phyloP scores from a whole-genome alignment of 1,284 basidiomycete genomes.

The Fomitopsis palustris region DNA sequence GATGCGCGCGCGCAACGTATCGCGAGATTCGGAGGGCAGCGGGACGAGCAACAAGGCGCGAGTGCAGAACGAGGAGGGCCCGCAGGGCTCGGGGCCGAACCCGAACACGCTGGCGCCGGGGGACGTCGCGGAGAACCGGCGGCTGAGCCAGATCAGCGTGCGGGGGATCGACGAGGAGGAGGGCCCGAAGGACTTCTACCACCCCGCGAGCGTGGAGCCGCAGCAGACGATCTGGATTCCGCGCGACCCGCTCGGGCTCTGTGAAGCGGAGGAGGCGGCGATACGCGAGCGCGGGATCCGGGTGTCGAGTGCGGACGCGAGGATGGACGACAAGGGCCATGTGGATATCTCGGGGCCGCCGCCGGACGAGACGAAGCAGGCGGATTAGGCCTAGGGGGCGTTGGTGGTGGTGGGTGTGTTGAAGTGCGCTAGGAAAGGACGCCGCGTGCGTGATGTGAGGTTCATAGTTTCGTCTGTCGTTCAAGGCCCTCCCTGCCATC shows the following conservation, averaged over 20 bases:
- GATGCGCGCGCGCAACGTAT: constrained; percentile 3
- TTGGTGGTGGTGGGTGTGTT: too few relatives aligned
- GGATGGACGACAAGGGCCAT: constrained; percentile 66
- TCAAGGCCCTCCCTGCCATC: too few relatives aligned
- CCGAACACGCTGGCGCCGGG: background rate
- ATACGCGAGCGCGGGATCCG: constrained; percentile 57
- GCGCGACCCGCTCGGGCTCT: constrained; percentile 63
- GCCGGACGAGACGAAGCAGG: constrained; percentile 27
- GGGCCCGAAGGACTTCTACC: constrained; percentile 60
- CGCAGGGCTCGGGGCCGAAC: background rate
- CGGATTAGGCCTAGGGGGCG: background rate
- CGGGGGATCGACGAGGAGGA: constrained; percentile 23
- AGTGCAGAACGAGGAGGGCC: constrained; percentile 3
- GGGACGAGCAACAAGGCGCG: background rate
- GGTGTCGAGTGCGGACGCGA: constrained; percentile 52
- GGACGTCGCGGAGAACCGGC: background rate
- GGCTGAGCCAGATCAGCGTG: constrained; percentile 2
- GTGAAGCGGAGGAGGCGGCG: constrained; percentile 56
- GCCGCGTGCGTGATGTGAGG: too few relatives aligned
- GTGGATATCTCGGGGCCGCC: constrained; percentile 50
- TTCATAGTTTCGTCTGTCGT: too few relatives aligned
- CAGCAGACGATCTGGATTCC: constrained; percentile 84
- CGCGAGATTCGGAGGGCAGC: background rate
- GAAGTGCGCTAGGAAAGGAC: too few relatives aligned
- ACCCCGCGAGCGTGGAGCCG: constrained; percentile 73